Evolutionary conservation across 108 stramenopile genomes (phyloP), one percentile per base, ranked within the genome.

Genomic region (Cyclotella distinguenda): DNA sequence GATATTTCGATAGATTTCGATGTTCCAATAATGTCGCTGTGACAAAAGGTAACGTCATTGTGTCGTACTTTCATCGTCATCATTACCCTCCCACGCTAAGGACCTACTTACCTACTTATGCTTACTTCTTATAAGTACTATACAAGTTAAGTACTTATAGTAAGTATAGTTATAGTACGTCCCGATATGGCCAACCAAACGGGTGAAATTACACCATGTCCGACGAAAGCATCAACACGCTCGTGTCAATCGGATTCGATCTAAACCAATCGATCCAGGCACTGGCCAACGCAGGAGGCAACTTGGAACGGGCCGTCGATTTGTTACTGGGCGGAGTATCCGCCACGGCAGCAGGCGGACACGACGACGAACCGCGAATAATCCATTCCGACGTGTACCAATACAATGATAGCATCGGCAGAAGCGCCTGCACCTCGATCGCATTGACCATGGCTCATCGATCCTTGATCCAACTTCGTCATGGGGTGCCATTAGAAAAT

Each of bases 381-480:
- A 68, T 69, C 68, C 79, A 60, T 36, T 75, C 53, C 10, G 60
- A 67, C 19, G 56, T 69, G 6, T 82, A 81, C 46, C 90, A 92
- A 51, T 92, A 92, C 60, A 79, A 56, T 15, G 39, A 76, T 50
- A 70, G 76, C 15, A 42, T 71, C 23, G 85, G 90, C 49, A 60
- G 82, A 65, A 87, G 86, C 18, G 87, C 87, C 6, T 92, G 90
- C 31, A 92, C 90, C 16, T 82, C 83, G 39, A 92, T 92, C 38
- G 86, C 90, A 16, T 62, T 92, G 51, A 82, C 77, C 0, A 74
- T 77, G 42, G 90, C 87, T n/a, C 49, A 55, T 10, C 48, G 64
- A 7, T 59, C 79, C 32, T 43, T 85, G 51, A 0, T 1, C 9
- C 6, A 16, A 51, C 44, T 32, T 34, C 42, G 46, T 54, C 35